phyloP scores from a whole-genome alignment of 305 asterid species.

The Fraxinus dipetala region DNA sequence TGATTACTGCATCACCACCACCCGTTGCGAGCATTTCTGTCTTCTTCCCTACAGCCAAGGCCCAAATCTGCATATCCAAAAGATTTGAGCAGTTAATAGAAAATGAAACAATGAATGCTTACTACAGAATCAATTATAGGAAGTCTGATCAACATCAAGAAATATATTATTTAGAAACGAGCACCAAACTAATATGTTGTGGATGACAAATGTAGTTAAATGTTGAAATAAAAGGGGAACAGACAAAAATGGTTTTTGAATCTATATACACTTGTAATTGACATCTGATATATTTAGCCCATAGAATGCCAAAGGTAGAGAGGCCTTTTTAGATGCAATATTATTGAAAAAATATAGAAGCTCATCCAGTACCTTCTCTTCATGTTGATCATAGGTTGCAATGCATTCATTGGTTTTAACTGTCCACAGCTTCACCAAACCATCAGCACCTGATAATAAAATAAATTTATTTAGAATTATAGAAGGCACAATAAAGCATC shows the following conservation, averaged over 20 bases:
- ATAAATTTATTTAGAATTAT: constrained; percentile 16
- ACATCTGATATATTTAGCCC: background rate
- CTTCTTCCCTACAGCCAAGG: constrained; percentile 67
- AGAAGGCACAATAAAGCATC: constrained; percentile 9
- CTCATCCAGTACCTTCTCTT: constrained; percentile 66
- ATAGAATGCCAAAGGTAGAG: background rate
- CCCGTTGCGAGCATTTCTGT: constrained; percentile 84
- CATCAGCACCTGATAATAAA: constrained; percentile 73
- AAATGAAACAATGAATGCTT: background rate
- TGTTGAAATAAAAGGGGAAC: background rate
- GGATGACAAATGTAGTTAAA: background rate
- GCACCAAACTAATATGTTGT: constrained; percentile 1
- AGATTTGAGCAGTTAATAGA: constrained; percentile 11
- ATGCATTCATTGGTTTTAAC: constrained; percentile 82
- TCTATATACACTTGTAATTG: background rate
- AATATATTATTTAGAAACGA: background rate
- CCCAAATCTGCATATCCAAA: constrained; percentile 60
- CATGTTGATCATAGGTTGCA: constrained; percentile 93
- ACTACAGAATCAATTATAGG: background rate
- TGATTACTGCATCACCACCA: constrained; percentile 74
- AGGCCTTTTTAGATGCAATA: background rate
- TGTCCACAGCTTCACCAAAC: constrained; percentile 97
- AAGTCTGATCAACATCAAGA: background rate
- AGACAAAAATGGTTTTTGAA: background rate
- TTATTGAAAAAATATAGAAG: background rate